Conservation (phyloP, 192 early-diverging fungal genomes). For the Kappamyces sp. region DNA sequence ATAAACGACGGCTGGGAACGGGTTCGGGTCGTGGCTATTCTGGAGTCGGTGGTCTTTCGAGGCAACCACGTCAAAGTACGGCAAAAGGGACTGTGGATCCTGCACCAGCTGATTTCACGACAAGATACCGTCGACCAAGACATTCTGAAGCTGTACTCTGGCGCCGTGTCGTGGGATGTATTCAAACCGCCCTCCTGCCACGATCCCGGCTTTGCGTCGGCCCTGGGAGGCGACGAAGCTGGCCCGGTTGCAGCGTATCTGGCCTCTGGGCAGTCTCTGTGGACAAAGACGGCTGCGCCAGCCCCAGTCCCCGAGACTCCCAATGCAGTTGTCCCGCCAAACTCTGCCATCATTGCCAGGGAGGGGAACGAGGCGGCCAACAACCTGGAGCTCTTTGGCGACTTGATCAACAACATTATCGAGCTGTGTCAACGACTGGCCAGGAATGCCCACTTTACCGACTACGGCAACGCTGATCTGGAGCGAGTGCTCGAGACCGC, state of each 20-base stretch:
- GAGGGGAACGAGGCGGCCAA: no score
- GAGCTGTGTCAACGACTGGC: no score
- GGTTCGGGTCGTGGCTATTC: constrained; percentile 58
- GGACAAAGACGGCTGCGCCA: constrained; percentile 20
- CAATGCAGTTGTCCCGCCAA: background rate
- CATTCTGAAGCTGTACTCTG: constrained; percentile 53
- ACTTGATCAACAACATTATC: no score
- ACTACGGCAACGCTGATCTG: no score
- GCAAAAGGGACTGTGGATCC: constrained; percentile 63
- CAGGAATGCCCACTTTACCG: no score
- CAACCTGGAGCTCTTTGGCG: no score
- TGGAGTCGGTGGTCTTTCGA: constrained; percentile 56
- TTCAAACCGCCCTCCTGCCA: background rate
- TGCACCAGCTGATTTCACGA: constrained; percentile 68
- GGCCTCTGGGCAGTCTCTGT: constrained; percentile 34
- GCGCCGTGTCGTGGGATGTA: background rate
- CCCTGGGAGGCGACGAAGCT: constrained; percentile 9
- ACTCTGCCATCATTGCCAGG: no score
- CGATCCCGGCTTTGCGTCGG: background rate
- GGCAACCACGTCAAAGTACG: constrained; percentile 66
- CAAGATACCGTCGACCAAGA: constrained; percentile 56
- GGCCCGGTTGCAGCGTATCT: background rate
- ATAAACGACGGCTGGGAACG: constrained; percentile 73
- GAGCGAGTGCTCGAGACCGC: no score
- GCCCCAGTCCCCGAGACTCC: constrained; percentile 5